Evolutionary conservation across 345 rosid genomes (phyloP).

Genomic region (Gossypium stocksii): DNA sequence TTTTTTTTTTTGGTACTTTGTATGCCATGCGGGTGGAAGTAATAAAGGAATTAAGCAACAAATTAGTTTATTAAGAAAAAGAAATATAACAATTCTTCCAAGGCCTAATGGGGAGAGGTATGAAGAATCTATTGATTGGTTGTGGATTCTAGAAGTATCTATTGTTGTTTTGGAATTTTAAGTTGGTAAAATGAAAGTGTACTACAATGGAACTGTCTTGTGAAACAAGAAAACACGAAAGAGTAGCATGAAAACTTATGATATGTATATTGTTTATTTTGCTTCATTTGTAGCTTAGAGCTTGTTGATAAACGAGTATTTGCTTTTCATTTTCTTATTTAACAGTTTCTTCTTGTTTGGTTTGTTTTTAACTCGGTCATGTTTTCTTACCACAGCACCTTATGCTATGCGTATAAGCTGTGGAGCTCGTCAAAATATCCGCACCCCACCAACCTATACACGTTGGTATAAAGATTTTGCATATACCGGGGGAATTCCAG

Average conservation of each 20-base stretch:
- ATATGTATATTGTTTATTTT: background rate
- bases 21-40: background rate
- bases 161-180: background rate
- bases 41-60: background rate
- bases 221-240: background rate
- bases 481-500: conserved; percentile 83
- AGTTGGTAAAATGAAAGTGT: background rate
- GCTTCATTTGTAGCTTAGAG: background rate
- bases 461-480: conserved; percentile 92
- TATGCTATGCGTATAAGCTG: conserved; percentile 90
- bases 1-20: background rate
- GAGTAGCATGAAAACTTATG: background rate
- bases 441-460: conserved; percentile 66
- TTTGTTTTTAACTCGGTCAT: background rate
- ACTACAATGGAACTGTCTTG: conserved; percentile 1
- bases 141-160: background rate
- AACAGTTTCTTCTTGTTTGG: background rate
- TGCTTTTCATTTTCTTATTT: background rate
- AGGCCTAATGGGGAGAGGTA: background rate
- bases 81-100: background rate
- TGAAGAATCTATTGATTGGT: background rate
- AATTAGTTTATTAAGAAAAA: background rate
- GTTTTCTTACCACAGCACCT: conserved; percentile 52
- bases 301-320: background rate
- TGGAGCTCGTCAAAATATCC: conserved; percentile 64